Percentiles rank a stretch among this genome's conserved stretches.
Evolutionary conservation across 768 basidiomycete species (phyloP).

Genomic region (Podaxis mareebaensis): DNA sequence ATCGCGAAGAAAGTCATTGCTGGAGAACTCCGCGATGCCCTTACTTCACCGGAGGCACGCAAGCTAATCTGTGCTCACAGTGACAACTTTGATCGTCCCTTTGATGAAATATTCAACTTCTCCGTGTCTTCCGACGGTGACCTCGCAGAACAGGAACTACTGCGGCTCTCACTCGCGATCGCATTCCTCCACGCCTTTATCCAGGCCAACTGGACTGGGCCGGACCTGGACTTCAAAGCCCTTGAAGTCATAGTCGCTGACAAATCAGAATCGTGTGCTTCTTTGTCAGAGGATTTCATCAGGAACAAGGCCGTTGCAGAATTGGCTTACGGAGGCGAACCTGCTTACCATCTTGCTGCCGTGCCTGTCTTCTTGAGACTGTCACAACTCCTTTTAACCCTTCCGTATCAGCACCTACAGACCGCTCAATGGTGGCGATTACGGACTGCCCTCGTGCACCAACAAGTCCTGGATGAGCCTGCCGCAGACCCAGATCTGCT

Average conservation of each 20-base stretch:
- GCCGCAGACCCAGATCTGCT: conserved; percentile 54
- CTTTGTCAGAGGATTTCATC: conserved; percentile 48
- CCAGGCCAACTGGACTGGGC: conserved; percentile 97
- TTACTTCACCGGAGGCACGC: conserved; percentile 46
- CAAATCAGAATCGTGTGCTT: conserved; percentile 23
- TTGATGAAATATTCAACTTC: conserved; percentile 39
- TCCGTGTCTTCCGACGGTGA: conserved; percentile 24
- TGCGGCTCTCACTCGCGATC: conserved; percentile 65
- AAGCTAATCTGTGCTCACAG: conserved; percentile 36
- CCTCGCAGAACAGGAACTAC: conserved; percentile 49
- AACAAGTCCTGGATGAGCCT: conserved; percentile 83
- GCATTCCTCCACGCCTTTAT: conserved; percentile 88
- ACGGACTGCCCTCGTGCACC: conserved; percentile 70
- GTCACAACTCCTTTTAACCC: conserved; percentile 66
- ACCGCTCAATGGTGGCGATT: conserved; percentile 82
- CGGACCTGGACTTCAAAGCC: conserved; percentile 66
- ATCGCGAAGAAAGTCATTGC: conserved; percentile 59
- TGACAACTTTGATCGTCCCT: conserved; percentile 29
- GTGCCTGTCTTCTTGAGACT: conserved; percentile 71
- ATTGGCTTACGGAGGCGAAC: conserved; percentile 87
- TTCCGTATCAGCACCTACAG: conserved; percentile 46
- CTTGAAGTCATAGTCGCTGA: conserved; percentile 38
- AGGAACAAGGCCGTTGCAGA: conserved; percentile 69
- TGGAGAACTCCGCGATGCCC: conserved; percentile 56
- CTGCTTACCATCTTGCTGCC: conserved; percentile 88